Evolutionary conservation across 1,284 basidiomycete species (phyloP).

Genomic region (Trametes versicolor): DNA sequence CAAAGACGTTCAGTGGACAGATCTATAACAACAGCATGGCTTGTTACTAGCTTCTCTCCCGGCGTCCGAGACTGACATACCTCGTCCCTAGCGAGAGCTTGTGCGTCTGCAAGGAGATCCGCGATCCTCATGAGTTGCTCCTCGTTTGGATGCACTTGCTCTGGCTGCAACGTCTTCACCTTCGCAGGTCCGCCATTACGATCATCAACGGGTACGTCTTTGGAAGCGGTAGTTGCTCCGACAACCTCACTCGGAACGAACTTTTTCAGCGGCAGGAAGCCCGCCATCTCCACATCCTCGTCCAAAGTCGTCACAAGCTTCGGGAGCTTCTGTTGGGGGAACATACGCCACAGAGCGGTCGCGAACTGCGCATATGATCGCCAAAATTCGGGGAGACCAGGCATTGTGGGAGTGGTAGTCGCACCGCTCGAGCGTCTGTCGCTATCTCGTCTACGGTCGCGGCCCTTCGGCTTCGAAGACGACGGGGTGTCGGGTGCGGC

Average conservation of each 20-base stretch:
- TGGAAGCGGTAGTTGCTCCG: constrained; percentile 40
- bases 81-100: constrained; percentile 65
- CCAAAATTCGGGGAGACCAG: constrained; percentile 74
- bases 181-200: constrained; percentile 15
- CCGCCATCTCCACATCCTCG: constrained; percentile 91
- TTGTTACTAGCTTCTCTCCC: neutral
- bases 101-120: constrained; percentile 86
- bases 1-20: constrained; percentile 25
- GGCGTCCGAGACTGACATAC: constrained; percentile 45
- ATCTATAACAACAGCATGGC: constrained; percentile 6
- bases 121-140: constrained; percentile 94
- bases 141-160: constrained; percentile 90
- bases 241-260: constrained; percentile 51
- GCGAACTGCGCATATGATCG: constrained; percentile 75
- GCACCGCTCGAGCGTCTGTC: constrained; percentile 24
- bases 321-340: constrained; percentile 78
- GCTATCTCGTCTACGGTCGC: constrained; percentile 27
- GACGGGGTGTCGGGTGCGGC: constrained; percentile 33
- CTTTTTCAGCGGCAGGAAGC: constrained; percentile 85
- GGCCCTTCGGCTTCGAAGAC: constrained; percentile 31
- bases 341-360: constrained; percentile 69
- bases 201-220: constrained; percentile 23
- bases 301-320: constrained; percentile 76
- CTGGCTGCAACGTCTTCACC: constrained; percentile 40
- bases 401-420: constrained; percentile 29